Conservation (phyloP, 176 grass and related monocot species). For the Rhynchospora tenuis region DNA sequence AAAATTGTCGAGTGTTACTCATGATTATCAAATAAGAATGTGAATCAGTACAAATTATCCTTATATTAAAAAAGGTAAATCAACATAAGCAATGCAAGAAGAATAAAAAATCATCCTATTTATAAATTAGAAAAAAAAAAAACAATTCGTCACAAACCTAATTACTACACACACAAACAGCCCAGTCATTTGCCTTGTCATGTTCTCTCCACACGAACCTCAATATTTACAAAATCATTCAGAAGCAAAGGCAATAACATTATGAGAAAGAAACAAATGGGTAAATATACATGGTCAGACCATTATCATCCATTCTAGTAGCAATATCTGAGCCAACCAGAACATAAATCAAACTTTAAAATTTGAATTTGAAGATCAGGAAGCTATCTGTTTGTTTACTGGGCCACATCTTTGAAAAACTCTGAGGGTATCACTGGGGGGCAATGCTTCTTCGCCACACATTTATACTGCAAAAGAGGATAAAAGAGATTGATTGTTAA, state of each 20-base stretch:
- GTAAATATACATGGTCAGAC: slow-evolving; percentile 27
- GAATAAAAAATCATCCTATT: background rate
- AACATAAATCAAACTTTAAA: background rate
- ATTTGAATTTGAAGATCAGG: background rate
- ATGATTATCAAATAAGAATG: too few species aligned
- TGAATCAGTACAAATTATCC: too few species aligned
- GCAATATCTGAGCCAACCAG: background rate
- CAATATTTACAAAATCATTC: slow-evolving; percentile 23
- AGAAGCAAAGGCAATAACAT: slow-evolving; percentile 19
- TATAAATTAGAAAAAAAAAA: background rate
- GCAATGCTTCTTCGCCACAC: slow-evolving; percentile 73
- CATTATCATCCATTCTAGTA: background rate
- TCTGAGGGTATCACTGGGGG: slow-evolving; percentile 51
- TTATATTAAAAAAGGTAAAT: too few species aligned
- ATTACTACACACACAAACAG: background rate
- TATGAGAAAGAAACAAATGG: slow-evolving; percentile 9
- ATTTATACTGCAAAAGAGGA: slow-evolving; percentile 64
- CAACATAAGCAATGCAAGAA: background rate
- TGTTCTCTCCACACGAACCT: background rate
- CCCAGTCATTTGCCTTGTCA: background rate
- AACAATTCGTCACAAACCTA: background rate
- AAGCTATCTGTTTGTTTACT: slow-evolving; percentile 17
- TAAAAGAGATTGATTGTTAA: background rate
- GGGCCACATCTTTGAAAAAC: slow-evolving; percentile 44
- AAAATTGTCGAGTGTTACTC: too few species aligned